A percentile compares a stretch with the other conserved stretches of the same genome.
phyloP scores from a whole-genome alignment of 2,329 filamentous ascomycete species.

The Phialophora tarda region DNA sequence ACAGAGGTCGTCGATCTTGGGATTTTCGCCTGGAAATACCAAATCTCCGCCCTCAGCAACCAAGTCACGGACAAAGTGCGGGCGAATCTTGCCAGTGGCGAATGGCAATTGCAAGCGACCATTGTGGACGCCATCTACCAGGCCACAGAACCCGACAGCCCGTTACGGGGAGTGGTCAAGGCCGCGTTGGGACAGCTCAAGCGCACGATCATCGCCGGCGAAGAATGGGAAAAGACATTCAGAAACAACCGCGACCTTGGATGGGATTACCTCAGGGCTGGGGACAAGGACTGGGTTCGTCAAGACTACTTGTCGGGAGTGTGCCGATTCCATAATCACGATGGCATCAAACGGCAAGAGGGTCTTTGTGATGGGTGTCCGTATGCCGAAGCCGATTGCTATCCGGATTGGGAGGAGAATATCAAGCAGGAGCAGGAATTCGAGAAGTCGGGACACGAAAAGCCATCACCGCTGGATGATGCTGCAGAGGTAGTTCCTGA shows the following conservation, averaged over 20 bases:
- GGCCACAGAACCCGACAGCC: conserved; percentile 21
- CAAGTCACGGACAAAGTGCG: conserved; percentile 34
- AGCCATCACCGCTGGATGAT: not conserved
- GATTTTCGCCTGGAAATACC: conserved; percentile 31
- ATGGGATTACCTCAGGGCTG: conserved; percentile 28
- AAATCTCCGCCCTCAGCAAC: conserved; percentile 34
- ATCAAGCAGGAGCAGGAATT: not conserved
- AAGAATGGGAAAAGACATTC: conserved; percentile 32
- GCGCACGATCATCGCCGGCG: conserved; percentile 10
- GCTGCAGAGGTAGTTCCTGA: not conserved
- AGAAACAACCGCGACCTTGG: conserved; percentile 30
- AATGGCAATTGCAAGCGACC: conserved; percentile 29
- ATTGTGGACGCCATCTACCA: conserved; percentile 33
- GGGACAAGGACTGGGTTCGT: conserved; percentile 29
- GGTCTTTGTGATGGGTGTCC: conserved; percentile 31
- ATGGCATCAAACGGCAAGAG: conserved; percentile 21
- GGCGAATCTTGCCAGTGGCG: conserved; percentile 26
- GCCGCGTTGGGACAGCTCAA: conserved; percentile 30
- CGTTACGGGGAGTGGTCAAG: conserved; percentile 34
- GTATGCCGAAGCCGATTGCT: conserved; percentile 33
- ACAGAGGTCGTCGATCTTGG: conserved; percentile 28
- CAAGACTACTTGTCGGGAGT: conserved; percentile 28
- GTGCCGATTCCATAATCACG: conserved; percentile 35
- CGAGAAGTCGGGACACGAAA: not conserved
- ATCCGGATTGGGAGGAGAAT: conserved; percentile 26